Conservation (phyloP, 805 yeast genomes). For the Grigorovia jiainica region DNA sequence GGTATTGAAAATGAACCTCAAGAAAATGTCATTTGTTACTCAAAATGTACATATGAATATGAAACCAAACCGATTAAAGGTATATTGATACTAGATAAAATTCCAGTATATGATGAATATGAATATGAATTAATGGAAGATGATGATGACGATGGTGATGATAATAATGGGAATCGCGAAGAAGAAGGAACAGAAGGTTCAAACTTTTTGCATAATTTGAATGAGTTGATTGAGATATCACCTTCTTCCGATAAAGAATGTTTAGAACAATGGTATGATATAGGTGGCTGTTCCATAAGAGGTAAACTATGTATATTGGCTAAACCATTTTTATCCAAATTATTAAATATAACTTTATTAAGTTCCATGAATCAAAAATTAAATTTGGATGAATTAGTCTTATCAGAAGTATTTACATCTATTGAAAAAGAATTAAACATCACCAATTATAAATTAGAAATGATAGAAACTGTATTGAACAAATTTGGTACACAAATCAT, state of each 20-base stretch:
- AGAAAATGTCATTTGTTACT: slow-evolving; percentile 24
- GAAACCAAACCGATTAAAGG: slow-evolving; percentile 32
- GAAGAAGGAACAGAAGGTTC: too few relatives aligned
- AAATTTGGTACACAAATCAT: slow-evolving; percentile 31
- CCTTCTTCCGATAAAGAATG: slow-evolving; percentile 52
- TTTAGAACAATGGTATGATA: slow-evolving; percentile 38
- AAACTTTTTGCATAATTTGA: slow-evolving; percentile 19
- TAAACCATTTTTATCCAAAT: slow-evolving; percentile 26
- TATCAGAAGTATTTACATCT: slow-evolving; percentile 25
- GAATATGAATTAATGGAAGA: slow-evolving; percentile 8
- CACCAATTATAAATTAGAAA: slow-evolving; percentile 30
- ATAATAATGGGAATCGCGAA: too few relatives aligned
- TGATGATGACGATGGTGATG: slow-evolving; percentile 2
- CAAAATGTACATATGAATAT: slow-evolving; percentile 25
- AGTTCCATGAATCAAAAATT: slow-evolving; percentile 31
- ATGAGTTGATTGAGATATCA: slow-evolving; percentile 33
- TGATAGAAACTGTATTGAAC: slow-evolving; percentile 41
- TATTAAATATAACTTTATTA: slow-evolving; percentile 31
- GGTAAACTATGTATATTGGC: slow-evolving; percentile 34
- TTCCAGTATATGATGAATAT: slow-evolving; percentile 33
- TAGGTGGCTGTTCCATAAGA: slow-evolving; percentile 47
- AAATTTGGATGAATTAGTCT: slow-evolving; percentile 20
- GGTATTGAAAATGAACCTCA: slow-evolving; percentile 28
- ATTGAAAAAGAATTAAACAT: slow-evolving; percentile 24
- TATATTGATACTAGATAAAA: slow-evolving; percentile 19